A percentile compares a stretch with the other conserved stretches of the same genome.
phyloP scores from a whole-genome alignment of 2,329 filamentous ascomycete species.

The Lachnellula occidentalis region DNA sequence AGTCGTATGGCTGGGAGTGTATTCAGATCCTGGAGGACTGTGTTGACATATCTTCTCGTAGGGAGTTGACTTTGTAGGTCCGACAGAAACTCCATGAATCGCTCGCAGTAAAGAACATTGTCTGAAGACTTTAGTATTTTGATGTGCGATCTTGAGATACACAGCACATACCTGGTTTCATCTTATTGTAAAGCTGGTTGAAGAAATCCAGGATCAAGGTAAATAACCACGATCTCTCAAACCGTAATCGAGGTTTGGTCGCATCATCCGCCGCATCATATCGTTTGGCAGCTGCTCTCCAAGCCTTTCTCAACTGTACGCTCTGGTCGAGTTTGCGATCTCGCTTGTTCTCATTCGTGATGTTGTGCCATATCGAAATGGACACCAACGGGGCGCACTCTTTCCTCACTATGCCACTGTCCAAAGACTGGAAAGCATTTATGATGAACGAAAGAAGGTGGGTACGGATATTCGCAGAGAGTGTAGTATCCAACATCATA shows the following conservation, averaged over 20 bases:
- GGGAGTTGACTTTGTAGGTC: slow-evolving; percentile 92
- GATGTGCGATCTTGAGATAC: not conserved
- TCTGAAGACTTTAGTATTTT: slow-evolving; percentile 39
- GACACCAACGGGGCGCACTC: slow-evolving; percentile 94
- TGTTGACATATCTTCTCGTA: slow-evolving; percentile 89
- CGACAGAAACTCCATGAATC: slow-evolving; percentile 85
- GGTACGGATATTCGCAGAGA: slow-evolving; percentile 63
- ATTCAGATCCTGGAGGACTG: slow-evolving; percentile 80
- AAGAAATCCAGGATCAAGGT: slow-evolving; percentile 80
- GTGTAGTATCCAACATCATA: slow-evolving; percentile 69
- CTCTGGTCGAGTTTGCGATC: slow-evolving; percentile 68
- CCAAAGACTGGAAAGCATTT: slow-evolving; percentile 86
- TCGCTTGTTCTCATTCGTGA: slow-evolving; percentile 70
- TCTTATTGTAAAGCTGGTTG: slow-evolving; percentile 58
- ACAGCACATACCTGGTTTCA: slow-evolving; percentile 38
- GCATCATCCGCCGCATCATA: slow-evolving; percentile 81
- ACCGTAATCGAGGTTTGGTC: slow-evolving; percentile 72
- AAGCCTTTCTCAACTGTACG: slow-evolving; percentile 76
- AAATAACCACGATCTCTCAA: slow-evolving; percentile 92
- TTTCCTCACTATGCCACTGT: slow-evolving; percentile 82
- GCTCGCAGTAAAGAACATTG: slow-evolving; percentile 77
- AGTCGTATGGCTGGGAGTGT: slow-evolving; percentile 70
- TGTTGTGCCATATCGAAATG: slow-evolving; percentile 92
- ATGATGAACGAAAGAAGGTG: slow-evolving; percentile 89
- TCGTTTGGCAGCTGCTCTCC: slow-evolving; percentile 80